Percentiles rank a stretch among this genome's conserved stretches.
These are phyloP conservation scores for Fusarium cyanostomum DNA, from an alignment of 2,329 filamentous ascomycete species.

Conservation along the genomic window DNA sequence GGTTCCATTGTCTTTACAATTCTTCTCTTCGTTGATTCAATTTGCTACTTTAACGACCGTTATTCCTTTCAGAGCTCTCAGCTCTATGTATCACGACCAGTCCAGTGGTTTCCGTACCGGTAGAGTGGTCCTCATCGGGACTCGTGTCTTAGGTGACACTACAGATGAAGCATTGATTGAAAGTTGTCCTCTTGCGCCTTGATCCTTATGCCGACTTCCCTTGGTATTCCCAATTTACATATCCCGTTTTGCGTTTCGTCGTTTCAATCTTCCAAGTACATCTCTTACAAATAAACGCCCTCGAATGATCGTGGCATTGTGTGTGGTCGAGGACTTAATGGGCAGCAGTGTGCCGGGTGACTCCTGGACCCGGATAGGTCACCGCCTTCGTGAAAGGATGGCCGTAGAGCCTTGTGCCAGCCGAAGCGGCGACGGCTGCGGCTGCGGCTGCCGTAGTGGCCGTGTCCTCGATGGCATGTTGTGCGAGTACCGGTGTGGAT, in stretches of 20 bases:
- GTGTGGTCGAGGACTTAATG: conserved; percentile 17
- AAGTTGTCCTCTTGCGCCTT: conserved; percentile 33
- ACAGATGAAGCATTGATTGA: conserved; percentile 30
- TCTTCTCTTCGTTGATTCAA: conserved; percentile 6
- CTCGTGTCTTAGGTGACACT: conserved; percentile 30
- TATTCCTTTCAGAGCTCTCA: conserved; percentile 1
- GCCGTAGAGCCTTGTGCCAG: conserved; percentile 26
- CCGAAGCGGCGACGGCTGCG: conserved; percentile 17
- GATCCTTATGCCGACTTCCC: conserved; percentile 16
- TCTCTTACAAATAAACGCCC: conserved; percentile 28
- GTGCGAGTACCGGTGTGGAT: conserved; percentile 42
- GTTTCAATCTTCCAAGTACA: conserved; percentile 25
- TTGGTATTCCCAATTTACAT: conserved; percentile 25
- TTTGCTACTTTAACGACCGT: conserved; percentile 22
- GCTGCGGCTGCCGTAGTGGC: conserved; percentile 17
- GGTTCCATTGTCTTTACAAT: neutral
- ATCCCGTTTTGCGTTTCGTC: conserved; percentile 24
- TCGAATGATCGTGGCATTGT: neutral
- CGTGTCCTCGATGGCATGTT: conserved; percentile 28
- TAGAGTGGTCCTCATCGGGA: conserved; percentile 29
- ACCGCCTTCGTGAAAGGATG: conserved; percentile 30
- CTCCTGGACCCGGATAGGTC: conserved; percentile 24
- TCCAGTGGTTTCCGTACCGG: conserved; percentile 26
- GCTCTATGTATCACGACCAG: conserved; percentile 27
- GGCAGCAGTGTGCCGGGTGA: conserved; percentile 21